phyloP scores from a whole-genome alignment of 1,139 yeast genomes.

The Torulaspora pretoriensis region DNA sequence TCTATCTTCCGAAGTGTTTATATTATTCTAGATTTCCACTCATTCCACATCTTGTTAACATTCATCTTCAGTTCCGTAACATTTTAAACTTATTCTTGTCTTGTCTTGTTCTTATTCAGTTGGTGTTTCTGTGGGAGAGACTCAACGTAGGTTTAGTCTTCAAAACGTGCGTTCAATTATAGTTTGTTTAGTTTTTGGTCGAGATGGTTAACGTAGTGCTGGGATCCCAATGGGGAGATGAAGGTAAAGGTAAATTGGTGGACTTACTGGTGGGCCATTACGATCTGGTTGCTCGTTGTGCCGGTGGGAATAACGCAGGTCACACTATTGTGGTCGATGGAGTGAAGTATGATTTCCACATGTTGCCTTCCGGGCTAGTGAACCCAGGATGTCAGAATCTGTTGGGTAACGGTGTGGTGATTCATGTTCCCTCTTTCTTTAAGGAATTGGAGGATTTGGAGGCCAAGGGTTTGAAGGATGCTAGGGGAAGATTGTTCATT shows the following conservation, averaged over 20 bases:
- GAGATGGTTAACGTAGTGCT: constrained; percentile 64
- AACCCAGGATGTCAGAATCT: constrained; percentile 86
- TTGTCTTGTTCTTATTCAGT: background rate
- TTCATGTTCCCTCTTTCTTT: constrained; percentile 91
- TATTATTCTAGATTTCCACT: background rate
- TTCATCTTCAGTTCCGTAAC: background rate
- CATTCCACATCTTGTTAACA: background rate
- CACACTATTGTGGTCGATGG: constrained; percentile 93
- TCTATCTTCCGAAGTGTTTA: background rate
- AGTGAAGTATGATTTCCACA: constrained; percentile 92
- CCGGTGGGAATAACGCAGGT: constrained; percentile 99
- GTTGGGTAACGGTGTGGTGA: constrained; percentile 94
- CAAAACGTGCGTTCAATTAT: constrained; percentile 5
- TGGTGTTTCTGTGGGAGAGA: background rate
- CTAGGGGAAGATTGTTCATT: constrained; percentile 76
- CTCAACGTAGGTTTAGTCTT: constrained; percentile 3
- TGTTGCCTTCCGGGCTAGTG: constrained; percentile 95
- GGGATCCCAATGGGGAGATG: constrained; percentile 99
- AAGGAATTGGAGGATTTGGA: constrained; percentile 78
- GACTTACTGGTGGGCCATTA: constrained; percentile 89
- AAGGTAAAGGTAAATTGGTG: constrained; percentile 97
- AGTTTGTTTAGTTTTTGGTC: background rate
- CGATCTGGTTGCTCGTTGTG: constrained; percentile 97
- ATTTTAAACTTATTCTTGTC: background rate
- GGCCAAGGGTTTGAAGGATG: constrained; percentile 65